phyloP scores from a whole-genome alignment of 1,284 basidiomycete species.

The Sphagnurus paluster region DNA sequence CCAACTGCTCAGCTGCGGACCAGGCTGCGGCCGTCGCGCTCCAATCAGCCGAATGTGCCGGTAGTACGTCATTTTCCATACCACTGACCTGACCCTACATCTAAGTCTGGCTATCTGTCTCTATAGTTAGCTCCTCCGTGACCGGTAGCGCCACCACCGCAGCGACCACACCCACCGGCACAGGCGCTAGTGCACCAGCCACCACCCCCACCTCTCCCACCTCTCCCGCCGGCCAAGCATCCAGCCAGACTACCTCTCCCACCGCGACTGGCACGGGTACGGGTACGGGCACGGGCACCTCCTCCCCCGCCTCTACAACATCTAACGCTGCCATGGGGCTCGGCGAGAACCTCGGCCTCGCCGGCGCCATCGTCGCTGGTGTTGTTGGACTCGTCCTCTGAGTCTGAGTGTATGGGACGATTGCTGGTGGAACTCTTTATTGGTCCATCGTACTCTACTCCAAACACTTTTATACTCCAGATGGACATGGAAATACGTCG shows the following conservation, averaged over 20 bases:
- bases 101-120: too few relatives aligned
- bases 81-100: too few relatives aligned
- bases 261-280: neutral
- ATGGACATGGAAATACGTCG: too few relatives aligned
- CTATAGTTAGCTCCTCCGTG: too few relatives aligned
- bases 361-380: constrained; percentile 3
- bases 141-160: neutral
- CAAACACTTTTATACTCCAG: too few relatives aligned
- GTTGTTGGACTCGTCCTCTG: constrained; percentile 13
- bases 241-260: neutral
- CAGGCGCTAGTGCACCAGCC: neutral
- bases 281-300: neutral
- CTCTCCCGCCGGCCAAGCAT: neutral
- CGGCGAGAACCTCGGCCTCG: constrained; percentile 2
- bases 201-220: neutral
- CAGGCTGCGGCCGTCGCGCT: neutral
- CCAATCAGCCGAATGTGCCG: neutral
- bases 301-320: neutral
- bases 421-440: too few relatives aligned
- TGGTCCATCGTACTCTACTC: too few relatives aligned
- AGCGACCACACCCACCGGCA: neutral
- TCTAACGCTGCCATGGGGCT: constrained; percentile 5
- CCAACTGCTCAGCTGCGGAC: neutral
- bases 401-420: too few relatives aligned
- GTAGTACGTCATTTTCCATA: neutral